Evolutionary conservation across 768 basidiomycete species (phyloP), one percentile per base, ranked within the genome.

Genomic region (Suillus placidus): DNA sequence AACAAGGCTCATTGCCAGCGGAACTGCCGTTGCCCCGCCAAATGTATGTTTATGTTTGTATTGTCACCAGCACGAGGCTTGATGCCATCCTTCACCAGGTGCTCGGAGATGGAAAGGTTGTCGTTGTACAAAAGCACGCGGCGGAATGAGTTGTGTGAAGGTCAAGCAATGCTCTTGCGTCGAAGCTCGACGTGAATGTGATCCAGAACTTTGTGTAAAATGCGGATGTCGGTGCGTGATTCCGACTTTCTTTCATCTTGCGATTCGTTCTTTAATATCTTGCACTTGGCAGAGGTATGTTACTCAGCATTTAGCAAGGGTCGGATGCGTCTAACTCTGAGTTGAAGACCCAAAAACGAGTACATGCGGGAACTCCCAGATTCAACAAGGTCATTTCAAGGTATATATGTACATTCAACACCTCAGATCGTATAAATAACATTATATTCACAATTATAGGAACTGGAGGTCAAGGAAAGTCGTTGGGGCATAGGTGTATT

Each of bases 161-260:
- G 7, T 76, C 3, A 67, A 71, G 16, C 75, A 75, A 5, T 92
- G 91, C 68, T 80, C 83, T 10, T 93, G 91, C 71, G 78, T 75
- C 58, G 73, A 69, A 26, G 77, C 80, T 0, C 71, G 77, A 10
- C 80, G 86, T 42, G 91, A 92, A 72, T 93, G 91, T 65, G 89
- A 91, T 73, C 88, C 89, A 3, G 86, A 87, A 42, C 64, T 90
- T 10, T 93, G 91, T 66, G 7, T 69, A 13, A 77, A 77, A 14
- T 89, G 89, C 71, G 76, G 79, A 66, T 79, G 82, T 62, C 81
- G 72, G 87, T 88, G 52, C 68, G 81, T 77, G 23, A 42, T 42
- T 13, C 26, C 6, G 38, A 16, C 16, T 16, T 40, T 60, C 43
- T 34, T 35, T 47, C 45, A 20, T 26, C 32, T 55, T 26, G 38